These are phyloP conservation scores for Mimosa pudica DNA, from an alignment of 306 rosid genomes.

Conservation along the genomic window DNA sequence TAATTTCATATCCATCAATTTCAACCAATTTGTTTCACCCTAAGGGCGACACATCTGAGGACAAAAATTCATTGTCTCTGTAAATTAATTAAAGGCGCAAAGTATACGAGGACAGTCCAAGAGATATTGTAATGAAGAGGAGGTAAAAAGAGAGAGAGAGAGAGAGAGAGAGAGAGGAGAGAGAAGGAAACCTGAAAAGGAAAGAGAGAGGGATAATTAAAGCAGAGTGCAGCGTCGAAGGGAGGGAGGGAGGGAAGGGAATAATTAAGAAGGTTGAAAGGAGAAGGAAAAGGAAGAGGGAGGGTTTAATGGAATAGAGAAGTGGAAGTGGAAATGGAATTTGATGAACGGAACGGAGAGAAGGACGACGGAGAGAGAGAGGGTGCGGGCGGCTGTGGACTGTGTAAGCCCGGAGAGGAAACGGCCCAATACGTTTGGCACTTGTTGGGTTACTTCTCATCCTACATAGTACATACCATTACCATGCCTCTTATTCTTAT, in stretches of 20 bases:
- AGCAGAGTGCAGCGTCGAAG: neutral
- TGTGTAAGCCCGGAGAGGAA: neutral
- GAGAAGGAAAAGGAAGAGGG: neutral
- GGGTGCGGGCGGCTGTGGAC: slow-evolving; percentile 17
- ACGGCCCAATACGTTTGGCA: neutral
- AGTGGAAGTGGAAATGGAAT: slow-evolving; percentile 14
- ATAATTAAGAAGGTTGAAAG: neutral
- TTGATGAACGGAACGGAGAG: neutral
- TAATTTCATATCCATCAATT: slow-evolving; percentile 29
- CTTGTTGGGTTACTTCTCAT: no score
- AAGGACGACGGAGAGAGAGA: neutral
- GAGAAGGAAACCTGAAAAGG: slow-evolving; percentile 12
- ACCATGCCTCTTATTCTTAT: no score
- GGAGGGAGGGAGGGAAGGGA: neutral
- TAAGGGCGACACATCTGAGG: slow-evolving; percentile 13
- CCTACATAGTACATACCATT: no score
- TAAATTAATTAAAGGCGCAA: slow-evolving; percentile 22
- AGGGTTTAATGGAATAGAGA: neutral
- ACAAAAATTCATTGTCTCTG: neutral
- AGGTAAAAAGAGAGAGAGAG: neutral
- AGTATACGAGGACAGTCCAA: neutral
- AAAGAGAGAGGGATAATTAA: neutral
- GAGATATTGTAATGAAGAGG: neutral
- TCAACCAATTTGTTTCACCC: slow-evolving; percentile 24
- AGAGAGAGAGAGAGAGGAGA: neutral